Evolutionary conservation across 2,329 filamentous ascomycete genomes (phyloP).

Genomic region (Sporothrix globosa): DNA sequence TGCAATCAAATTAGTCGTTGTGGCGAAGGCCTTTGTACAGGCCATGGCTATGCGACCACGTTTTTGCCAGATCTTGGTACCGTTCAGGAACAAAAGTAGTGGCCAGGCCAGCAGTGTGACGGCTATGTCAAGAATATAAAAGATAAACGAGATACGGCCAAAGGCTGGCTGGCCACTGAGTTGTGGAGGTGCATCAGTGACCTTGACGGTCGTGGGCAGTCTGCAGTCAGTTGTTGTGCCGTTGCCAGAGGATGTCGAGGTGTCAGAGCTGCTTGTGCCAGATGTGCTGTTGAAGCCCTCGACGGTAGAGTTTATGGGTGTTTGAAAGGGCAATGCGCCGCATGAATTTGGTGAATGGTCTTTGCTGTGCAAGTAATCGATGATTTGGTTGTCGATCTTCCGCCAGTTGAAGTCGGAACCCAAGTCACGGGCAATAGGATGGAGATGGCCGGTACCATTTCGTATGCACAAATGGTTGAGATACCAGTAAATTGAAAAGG

Average conservation of each 20-base stretch:
- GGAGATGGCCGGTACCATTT: background rate
- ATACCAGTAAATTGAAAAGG: conserved; percentile 29
- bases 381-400: background rate
- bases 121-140: conserved; percentile 18
- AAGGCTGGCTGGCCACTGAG: conserved; percentile 28
- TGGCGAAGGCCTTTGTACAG: conserved; percentile 1
- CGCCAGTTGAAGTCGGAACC: conserved; percentile 29
- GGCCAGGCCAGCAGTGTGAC: conserved; percentile 15
- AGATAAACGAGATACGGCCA: conserved; percentile 27
- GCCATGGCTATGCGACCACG: conserved; percentile 6
- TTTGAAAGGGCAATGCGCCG: background rate
- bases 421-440: background rate
- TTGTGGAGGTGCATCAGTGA: conserved; percentile 3
- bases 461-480: conserved; percentile 29
- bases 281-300: background rate
- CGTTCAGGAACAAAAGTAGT: conserved; percentile 13
- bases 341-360: background rate
- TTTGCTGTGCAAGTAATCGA: conserved; percentile 2
- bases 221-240: background rate
- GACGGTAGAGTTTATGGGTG: background rate
- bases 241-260: background rate
- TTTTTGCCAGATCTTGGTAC: conserved; percentile 22
- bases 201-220: background rate
- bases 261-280: background rate
- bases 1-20: background rate